These are phyloP conservation scores for Colletotrichum falcatum DNA, from an alignment of 2,329 filamentous ascomycete genomes.

Conservation along the genomic window DNA sequence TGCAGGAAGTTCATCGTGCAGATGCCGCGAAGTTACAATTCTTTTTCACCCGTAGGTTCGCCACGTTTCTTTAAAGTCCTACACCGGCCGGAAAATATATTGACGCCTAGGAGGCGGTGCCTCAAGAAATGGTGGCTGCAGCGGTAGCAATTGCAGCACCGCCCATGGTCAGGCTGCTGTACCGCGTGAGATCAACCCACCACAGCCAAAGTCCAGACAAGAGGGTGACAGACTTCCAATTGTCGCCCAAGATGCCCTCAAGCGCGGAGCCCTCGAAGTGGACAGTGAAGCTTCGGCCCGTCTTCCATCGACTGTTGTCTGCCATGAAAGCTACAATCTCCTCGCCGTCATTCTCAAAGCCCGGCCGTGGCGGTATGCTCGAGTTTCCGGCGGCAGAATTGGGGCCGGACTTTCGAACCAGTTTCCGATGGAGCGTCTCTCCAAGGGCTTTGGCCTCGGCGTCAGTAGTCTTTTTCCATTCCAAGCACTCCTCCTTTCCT, in stretches of 20 bases:
- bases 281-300: not conserved
- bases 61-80: not conserved
- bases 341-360: not conserved
- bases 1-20: not conserved
- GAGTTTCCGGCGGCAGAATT: not conserved
- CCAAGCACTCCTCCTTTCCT: not conserved
- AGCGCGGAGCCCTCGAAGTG: not conserved
- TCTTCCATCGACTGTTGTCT: not conserved
- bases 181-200: not conserved
- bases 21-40: not conserved
- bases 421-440: not conserved
- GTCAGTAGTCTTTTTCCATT: not conserved
- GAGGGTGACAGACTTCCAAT: not conserved
- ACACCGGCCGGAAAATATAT: too few relatives aligned
- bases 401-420: not conserved
- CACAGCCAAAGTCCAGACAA: conserved; percentile 1
- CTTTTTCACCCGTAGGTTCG: not conserved
- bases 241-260: not conserved
- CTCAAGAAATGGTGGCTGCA: not conserved
- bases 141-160: not conserved
- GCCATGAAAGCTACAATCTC: not conserved
- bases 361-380: not conserved
- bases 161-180: too few relatives aligned
- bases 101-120: not conserved
- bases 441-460: not conserved